These are phyloP conservation scores for Lumnitzera racemosa DNA, from an alignment of 345 rosid genomes.

Conservation along the genomic window DNA sequence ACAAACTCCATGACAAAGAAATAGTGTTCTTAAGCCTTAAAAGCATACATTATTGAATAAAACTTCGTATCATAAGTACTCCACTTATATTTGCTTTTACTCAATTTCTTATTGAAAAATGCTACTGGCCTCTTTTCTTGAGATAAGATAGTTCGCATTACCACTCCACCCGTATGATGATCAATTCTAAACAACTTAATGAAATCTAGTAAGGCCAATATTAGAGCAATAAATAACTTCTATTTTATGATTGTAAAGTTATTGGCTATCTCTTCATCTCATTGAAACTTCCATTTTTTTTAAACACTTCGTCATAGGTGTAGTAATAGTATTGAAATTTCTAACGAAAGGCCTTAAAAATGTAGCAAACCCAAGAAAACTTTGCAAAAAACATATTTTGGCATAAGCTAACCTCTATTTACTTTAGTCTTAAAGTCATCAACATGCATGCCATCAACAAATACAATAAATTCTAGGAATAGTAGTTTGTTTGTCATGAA, in stretches of 20 bases:
- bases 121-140: background rate
- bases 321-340: background rate
- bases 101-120: too few species aligned
- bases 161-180: background rate
- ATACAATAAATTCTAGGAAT: conserved; percentile 6
- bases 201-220: background rate
- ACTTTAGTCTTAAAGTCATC: conserved; percentile 6
- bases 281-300: background rate
- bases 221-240: too few species aligned
- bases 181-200: background rate
- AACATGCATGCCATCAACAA: background rate
- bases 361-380: conserved; percentile 3
- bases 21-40: background rate
- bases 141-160: background rate
- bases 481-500: background rate
- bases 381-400: background rate
- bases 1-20: too few species aligned
- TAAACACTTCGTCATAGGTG: background rate
- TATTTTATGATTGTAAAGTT: background rate
- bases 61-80: background rate
- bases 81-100: too few species aligned
- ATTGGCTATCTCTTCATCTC: background rate
- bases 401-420: background rate
- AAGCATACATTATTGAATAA: background rate
- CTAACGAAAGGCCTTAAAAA: background rate